Evolutionary conservation across 441 rosid species (phyloP).

Genomic region (Erodium trifolium): DNA sequence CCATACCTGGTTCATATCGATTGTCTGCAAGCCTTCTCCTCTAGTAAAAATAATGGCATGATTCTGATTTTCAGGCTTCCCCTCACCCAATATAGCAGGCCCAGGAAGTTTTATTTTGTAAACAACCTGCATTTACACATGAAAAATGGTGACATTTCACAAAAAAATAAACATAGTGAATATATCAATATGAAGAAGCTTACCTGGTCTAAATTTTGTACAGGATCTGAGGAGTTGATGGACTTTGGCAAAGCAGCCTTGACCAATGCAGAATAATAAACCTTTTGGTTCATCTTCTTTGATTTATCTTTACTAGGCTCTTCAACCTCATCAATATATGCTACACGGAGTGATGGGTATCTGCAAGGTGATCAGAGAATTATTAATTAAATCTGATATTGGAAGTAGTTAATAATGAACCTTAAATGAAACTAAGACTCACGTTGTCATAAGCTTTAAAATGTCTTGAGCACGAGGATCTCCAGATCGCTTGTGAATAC

Average conservation of each 20-base stretch:
- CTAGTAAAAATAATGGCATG: conserved; percentile 98
- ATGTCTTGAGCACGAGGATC: conserved; percentile 84
- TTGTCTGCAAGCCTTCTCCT: conserved; percentile 99
- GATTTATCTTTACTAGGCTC: conserved; percentile 66
- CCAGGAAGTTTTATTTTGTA: conserved; percentile 96
- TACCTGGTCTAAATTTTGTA: conserved; percentile 94
- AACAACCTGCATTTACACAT: conserved; percentile 55
- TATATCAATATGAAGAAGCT: conserved; percentile 5
- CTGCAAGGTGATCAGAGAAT: conserved; percentile 33
- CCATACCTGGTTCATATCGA: conserved; percentile 97
- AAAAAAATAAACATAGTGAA: not conserved
- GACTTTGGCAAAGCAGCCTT: conserved; percentile 83
- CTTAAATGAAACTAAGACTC: conserved; percentile 16
- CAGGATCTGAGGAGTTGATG: conserved; percentile 65
- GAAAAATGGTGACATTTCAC: not conserved
- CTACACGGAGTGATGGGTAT: conserved; percentile 95
- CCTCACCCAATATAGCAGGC: conserved; percentile 96
- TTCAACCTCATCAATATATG: conserved; percentile 97
- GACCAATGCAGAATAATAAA: conserved; percentile 80
- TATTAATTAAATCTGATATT: conserved; percentile 14
- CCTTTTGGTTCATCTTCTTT: conserved; percentile 64
- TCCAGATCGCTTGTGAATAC: conserved; percentile 85
- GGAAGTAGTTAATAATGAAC: conserved; percentile 6
- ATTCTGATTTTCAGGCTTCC: conserved; percentile 99
- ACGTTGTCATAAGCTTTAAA: conserved; percentile 87